A percentile compares a stretch with the other conserved stretches of the same genome.
Evolutionary conservation across 2,329 filamentous ascomycete species (phyloP).

Genomic region (Amesomyces nigricolor): DNA sequence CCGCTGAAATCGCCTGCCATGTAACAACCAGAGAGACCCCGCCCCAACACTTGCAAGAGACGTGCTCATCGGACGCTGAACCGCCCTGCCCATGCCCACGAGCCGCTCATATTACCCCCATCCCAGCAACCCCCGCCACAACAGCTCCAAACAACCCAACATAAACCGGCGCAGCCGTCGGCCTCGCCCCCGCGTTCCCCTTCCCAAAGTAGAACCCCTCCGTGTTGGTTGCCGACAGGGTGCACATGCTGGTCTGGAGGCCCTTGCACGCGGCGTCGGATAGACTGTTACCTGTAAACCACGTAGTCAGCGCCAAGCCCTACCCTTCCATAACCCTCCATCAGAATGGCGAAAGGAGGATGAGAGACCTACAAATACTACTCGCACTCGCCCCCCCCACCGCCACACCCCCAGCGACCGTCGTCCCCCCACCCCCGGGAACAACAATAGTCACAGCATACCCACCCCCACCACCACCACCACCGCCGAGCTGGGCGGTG

Average conservation of each 20-base stretch:
- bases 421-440: slow-evolving; percentile 48
- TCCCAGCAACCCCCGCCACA: slow-evolving; percentile 22
- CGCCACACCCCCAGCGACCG: slow-evolving; percentile 37
- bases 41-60: not conserved
- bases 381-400: slow-evolving; percentile 43
- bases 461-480: slow-evolving; percentile 29
- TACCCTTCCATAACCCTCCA: too few relatives aligned
- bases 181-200: slow-evolving; percentile 26
- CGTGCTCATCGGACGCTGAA: too few relatives aligned
- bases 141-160: slow-evolving; percentile 25
- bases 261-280: slow-evolving; percentile 47
- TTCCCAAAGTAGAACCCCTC: slow-evolving; percentile 27
- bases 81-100: not conserved
- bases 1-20: too few relatives aligned
- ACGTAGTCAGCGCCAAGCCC: not conserved
- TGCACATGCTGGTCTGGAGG: slow-evolving; percentile 39
- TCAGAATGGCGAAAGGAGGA: too few relatives aligned
- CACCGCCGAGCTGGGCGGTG: slow-evolving; percentile 41
- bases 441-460: slow-evolving; percentile 53
- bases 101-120: slow-evolving; percentile 14
- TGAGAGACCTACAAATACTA: slow-evolving; percentile 51
- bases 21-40: too few relatives aligned
- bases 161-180: slow-evolving; percentile 25
- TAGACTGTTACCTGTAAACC: slow-evolving; percentile 35
- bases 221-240: slow-evolving; percentile 23